Evolutionary conservation across 495 filamentous ascomycete species (phyloP), one percentile per base, ranked within the genome.

Genomic region (Neurospora sp.): DNA sequence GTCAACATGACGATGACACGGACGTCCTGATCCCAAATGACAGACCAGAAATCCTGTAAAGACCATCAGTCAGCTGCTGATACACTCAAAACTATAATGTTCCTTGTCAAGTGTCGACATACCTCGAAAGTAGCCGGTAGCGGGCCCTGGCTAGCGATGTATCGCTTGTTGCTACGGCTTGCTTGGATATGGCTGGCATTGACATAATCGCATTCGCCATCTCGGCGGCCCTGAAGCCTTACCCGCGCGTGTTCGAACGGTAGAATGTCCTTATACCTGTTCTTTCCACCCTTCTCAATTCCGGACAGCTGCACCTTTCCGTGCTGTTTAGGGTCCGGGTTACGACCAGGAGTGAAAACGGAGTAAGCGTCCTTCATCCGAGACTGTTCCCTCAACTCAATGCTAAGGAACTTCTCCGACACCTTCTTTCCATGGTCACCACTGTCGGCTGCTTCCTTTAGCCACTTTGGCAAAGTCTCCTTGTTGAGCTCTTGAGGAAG

Each of bases 181-280:
- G 94, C 87, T 78, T 91, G 90, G 72, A 98, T 83, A 73, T 96
- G 88, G 81, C 92, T 98, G 11, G 94, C 96, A 80, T 99, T 99
- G 80, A 99, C 90, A 80, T 99, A 99, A 80, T 99, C 96, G 82
- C 95, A 97, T 42, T 82, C 87, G 3, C 91, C 92, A n/a, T 86
- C 83, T 0, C 87, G 84, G 41, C 91, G 86, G 61, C 88, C 89
- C 73, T 92, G 86, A 20, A 99, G 85, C 71, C 87, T 92, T 59
- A 99, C 96, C 69, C 96, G 84, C 6, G 94, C 89, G 81, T 99
- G 96, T 79, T 99, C 96, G 77, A 96, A 99, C 6, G 96, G 96
- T 82, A 96, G 92, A 48, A 98, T 98, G 76, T 97, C 96, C 81
- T 97, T 98, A 80, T 99, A 99, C 22, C 96, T 87, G 77, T 99